These are phyloP conservation scores for Magnaporthales sp. DNA, from an alignment of 2,329 filamentous ascomycete genomes.

Conservation along the genomic window DNA sequence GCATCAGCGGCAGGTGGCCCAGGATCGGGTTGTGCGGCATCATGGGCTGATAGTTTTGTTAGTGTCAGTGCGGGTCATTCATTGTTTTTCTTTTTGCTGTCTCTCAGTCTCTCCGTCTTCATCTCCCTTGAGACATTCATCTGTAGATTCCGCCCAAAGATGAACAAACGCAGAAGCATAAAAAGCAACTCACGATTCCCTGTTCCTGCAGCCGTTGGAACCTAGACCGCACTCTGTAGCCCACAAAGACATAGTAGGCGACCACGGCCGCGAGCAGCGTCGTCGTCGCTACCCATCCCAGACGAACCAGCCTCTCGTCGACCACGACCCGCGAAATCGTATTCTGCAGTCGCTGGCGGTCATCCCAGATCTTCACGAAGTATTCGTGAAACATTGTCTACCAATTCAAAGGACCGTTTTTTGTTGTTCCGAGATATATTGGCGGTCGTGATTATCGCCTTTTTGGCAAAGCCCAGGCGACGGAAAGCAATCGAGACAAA, in stretches of 20 bases:
- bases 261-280: background rate
- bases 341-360: background rate
- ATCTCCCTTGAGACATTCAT: no score
- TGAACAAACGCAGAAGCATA: background rate
- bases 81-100: background rate
- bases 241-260: constrained; percentile 9
- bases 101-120: background rate
- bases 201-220: constrained; percentile 12
- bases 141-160: no score
- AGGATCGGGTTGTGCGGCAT: constrained; percentile 12
- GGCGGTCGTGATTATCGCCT: no score
- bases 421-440: no score
- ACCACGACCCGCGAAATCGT: background rate
- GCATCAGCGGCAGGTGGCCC: constrained; percentile 13
- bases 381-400: background rate
- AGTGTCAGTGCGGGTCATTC: constrained; percentile 3
- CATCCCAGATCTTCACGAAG: background rate
- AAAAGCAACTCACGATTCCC: constrained; percentile 10
- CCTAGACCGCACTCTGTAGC: constrained; percentile 11
- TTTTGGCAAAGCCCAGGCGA: background rate
- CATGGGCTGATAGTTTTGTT: constrained; percentile 9
- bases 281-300: background rate
- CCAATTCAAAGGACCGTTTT: no score
- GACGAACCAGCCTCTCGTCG: background rate
- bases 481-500: background rate